Conservation (phyloP, 208 protist genomes). For the Acanthamoeba comandoni region DNA sequence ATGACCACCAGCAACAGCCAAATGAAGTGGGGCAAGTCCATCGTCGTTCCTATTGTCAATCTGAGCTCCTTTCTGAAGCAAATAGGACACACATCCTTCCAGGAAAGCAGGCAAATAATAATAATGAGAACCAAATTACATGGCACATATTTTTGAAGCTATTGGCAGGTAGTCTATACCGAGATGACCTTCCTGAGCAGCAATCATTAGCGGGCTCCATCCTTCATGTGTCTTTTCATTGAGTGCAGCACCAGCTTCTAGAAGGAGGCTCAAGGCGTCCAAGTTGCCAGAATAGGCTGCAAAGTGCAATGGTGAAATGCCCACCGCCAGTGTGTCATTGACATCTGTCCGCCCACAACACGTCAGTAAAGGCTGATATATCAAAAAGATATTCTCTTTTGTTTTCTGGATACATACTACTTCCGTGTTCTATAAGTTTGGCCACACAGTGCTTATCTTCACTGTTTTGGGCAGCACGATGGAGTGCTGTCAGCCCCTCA, state of each 20-base stretch:
- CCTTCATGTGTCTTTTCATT: conserved; percentile 56
- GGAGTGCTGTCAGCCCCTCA: conserved; percentile 57
- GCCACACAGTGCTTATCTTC: conserved; percentile 20
- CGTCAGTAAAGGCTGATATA: no score
- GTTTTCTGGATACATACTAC: neutral
- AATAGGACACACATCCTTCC: conserved; percentile 40
- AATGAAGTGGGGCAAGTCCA: conserved; percentile 31
- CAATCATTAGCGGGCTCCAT: conserved; percentile 61
- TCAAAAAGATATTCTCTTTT: neutral
- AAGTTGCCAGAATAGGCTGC: conserved; percentile 51
- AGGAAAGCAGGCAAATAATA: no score
- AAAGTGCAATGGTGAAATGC: conserved; percentile 67
- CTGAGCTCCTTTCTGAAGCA: conserved; percentile 31
- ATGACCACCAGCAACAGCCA: conserved; percentile 46
- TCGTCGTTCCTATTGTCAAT: conserved; percentile 37
- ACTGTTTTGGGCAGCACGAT: conserved; percentile 45
- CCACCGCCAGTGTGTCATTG: conserved; percentile 31
- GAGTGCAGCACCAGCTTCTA: conserved; percentile 32
- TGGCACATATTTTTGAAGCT: neutral
- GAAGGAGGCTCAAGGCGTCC: neutral
- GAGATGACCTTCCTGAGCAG: conserved; percentile 45
- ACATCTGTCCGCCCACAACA: neutral
- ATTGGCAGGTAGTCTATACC: conserved; percentile 1
- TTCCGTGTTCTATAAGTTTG: conserved; percentile 42
- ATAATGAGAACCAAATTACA: no score